phyloP scores from a whole-genome alignment of 495 filamentous ascomycete genomes.

The Cenococcum geophilum region DNA sequence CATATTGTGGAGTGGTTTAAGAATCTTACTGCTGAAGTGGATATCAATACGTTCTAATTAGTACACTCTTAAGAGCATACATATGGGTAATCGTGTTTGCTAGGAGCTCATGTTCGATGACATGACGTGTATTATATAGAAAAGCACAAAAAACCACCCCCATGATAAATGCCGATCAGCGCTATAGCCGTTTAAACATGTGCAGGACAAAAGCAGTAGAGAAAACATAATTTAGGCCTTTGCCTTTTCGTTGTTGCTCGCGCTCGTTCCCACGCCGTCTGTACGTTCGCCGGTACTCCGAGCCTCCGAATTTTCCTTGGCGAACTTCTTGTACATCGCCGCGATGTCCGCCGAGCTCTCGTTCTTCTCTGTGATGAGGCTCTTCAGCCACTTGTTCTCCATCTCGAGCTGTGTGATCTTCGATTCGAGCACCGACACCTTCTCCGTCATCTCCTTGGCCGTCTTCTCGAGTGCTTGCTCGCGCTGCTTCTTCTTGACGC shows the following conservation, averaged over 20 bases:
- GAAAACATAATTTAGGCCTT: constrained; percentile 26
- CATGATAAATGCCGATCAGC: background rate
- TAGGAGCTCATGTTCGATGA: no score
- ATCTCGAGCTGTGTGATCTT: constrained; percentile 82
- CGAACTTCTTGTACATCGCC: constrained; percentile 22
- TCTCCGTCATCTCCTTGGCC: constrained; percentile 85
- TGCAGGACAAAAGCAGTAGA: background rate
- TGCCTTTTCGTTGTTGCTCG: constrained; percentile 17
- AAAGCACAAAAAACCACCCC: background rate
- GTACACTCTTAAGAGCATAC: no score
- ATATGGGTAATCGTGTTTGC: no score
- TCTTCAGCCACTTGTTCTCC: constrained; percentile 96
- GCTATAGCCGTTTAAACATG: background rate
- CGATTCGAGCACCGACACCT: constrained; percentile 69
- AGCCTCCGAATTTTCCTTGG: constrained; percentile 14
- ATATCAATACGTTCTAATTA: no score
- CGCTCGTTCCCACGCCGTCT: constrained; percentile 26
- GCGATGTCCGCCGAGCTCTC: constrained; percentile 44
- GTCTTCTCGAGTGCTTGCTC: constrained; percentile 87
- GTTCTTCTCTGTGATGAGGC: constrained; percentile 88
- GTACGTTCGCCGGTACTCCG: constrained; percentile 27
- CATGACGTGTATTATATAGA: no score
- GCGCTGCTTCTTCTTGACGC: constrained; percentile 98
- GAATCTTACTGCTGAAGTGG: no score
- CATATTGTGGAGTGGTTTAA: no score